phyloP scores from a whole-genome alignment of 2,329 filamentous ascomycete genomes.

The Teratosphaeria zuluensis region DNA sequence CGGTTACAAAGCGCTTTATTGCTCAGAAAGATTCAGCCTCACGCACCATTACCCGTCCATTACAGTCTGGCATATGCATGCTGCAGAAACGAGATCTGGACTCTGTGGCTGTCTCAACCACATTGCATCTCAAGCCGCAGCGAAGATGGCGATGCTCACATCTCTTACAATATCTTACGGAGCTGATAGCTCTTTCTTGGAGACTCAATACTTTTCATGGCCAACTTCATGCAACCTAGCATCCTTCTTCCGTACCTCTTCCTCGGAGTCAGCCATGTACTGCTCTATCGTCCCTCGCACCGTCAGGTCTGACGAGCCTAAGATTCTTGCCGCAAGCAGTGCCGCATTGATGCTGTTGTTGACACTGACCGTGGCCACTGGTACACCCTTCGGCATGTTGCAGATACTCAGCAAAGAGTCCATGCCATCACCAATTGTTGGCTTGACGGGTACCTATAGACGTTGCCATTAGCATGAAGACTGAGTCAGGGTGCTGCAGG shows the following conservation, averaged over 20 bases:
- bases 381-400: slow-evolving; percentile 42
- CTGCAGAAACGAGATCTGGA: no score
- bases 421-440: slow-evolving; percentile 39
- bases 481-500: not conserved
- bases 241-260: slow-evolving; percentile 56
- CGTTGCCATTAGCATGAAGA: not conserved
- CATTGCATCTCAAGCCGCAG: no score
- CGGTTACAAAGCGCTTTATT: no score
- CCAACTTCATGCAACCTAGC: slow-evolving; percentile 31
- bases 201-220: not conserved
- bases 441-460: slow-evolving; percentile 38
- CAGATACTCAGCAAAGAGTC: slow-evolving; percentile 42
- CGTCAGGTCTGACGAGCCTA: slow-evolving; percentile 37
- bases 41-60: no score
- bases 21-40: no score
- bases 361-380: slow-evolving; percentile 34
- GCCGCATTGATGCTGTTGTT: slow-evolving; percentile 40
- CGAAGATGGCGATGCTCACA: no score
- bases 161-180: no score
- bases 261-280: slow-evolving; percentile 54
- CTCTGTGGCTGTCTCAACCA: no score
- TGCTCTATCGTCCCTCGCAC: slow-evolving; percentile 49
- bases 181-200: no score
- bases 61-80: no score
- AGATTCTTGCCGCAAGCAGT: slow-evolving; percentile 35